A percentile compares a stretch with the other conserved stretches of the same genome.
Conservation (phyloP, 1,284 basidiomycete species). For the Hemileia vastatrix region DNA sequence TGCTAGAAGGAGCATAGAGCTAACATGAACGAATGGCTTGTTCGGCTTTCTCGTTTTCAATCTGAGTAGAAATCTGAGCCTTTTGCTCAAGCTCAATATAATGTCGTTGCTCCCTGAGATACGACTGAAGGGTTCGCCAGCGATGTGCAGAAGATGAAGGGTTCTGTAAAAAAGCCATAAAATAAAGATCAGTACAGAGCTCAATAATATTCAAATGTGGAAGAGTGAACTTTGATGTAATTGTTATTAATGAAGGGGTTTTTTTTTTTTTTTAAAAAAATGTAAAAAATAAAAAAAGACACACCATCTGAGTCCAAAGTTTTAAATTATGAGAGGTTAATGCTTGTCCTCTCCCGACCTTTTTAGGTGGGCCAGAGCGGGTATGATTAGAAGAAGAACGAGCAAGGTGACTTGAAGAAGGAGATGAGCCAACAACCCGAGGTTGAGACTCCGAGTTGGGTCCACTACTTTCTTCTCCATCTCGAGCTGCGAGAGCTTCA, state of each 20-base stretch:
- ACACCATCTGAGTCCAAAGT: conserved; percentile 73
- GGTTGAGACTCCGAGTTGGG: background rate
- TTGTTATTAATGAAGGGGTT: too few relatives aligned
- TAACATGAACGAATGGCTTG: conserved; percentile 32
- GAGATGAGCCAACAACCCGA: conserved; percentile 25
- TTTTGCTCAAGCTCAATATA: conserved; percentile 47
- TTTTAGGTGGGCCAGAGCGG: conserved; percentile 59
- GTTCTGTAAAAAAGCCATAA: conserved; percentile 43
- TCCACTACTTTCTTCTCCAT: conserved; percentile 19
- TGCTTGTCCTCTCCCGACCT: conserved; percentile 43
- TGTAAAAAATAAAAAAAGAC: conserved; percentile 33
- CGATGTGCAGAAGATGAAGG: conserved; percentile 50
- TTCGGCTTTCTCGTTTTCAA: conserved; percentile 26
- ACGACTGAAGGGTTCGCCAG: conserved; percentile 49
- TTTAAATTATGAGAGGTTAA: conserved; percentile 54
- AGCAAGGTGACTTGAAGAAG: background rate
- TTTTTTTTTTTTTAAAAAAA: too few relatives aligned
- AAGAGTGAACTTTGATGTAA: background rate
- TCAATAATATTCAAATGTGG: background rate
- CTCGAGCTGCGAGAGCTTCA: conserved; percentile 57
- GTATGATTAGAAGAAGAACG: conserved; percentile 47
- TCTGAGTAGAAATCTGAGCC: conserved; percentile 26
- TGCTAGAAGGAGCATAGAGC: too few relatives aligned
- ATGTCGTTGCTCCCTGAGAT: conserved; percentile 49
- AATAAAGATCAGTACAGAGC: conserved; percentile 13